Evolutionary conservation across 2,329 filamentous ascomycete genomes (phyloP), one percentile per base, ranked within the genome.

Genomic region (Arthrobotrys conoides): DNA sequence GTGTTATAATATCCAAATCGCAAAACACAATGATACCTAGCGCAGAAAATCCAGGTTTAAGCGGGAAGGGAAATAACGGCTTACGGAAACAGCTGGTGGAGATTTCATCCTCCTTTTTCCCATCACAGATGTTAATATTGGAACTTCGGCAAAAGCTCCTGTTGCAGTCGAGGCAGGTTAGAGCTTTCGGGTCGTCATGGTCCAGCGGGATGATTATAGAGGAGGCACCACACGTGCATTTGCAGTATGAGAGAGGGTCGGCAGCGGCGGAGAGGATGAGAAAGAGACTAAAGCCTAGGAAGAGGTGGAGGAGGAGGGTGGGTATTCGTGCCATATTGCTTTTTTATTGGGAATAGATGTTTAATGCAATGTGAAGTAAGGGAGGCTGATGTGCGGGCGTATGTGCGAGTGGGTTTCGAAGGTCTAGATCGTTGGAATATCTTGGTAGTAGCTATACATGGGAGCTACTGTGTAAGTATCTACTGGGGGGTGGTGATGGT

Each of bases 181-280:
- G 83, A 9, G 85, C 83, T 36, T 51, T 81, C 22, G 79, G 67
- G 75, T 84, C 83, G 55, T 85, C 85, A 8, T 86, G 86, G 79
- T 89, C 87, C 72, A 91, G 88, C 18, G 89, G 88, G 80, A 92
- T 91, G 65, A 92, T 91, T 69, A 89, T 91, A 84, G 88, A 90
- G 83, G 91, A 91, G 64, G 87, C 87, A 84, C 89, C 89, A 84
- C 90, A 91, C 71, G 89, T 91, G 83, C 90, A 92, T 88, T 91
- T 92, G 87, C 90, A 92, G 84, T 91, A 92, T 75, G 82, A 80
- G 49, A 79, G 76, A 5, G 76, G 71, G 36, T 79, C 71, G 3
- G 78, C 76, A 41, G 71, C 69, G 53, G 77, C 72, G 61, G 70
- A 48, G n/a, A 77, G 69, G 24, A 80, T 44, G 16, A 46, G 61